Conservation (phyloP, 352 stramenopile species). For the Blastocystis sp. region DNA sequence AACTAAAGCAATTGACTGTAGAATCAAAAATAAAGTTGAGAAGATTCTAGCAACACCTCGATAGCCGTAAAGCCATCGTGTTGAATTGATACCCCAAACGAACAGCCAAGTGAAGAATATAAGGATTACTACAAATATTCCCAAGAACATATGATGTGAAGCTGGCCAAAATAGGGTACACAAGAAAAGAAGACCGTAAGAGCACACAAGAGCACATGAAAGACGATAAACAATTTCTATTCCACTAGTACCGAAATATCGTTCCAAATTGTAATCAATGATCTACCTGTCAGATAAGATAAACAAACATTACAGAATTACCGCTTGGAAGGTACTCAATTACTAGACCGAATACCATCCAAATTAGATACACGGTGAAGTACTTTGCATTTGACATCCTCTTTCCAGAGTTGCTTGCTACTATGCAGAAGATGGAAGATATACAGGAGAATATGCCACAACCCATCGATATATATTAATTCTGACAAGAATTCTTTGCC, state of each 20-base stretch:
- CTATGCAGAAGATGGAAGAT: background rate
- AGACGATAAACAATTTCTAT: conserved; percentile 52
- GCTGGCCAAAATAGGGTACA: background rate
- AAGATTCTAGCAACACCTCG: background rate
- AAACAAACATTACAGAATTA: background rate
- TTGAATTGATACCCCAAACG: conserved; percentile 4
- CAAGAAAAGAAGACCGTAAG: background rate
- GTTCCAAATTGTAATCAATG: background rate
- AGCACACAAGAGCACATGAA: background rate
- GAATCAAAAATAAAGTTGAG: conserved; percentile 6
- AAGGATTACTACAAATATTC: background rate
- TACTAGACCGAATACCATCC: background rate
- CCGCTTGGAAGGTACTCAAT: background rate
- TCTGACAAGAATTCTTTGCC: background rate
- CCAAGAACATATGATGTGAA: conserved; percentile 34
- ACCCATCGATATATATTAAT: background rate
- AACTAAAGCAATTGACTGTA: background rate
- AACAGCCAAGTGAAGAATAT: conserved; percentile 19
- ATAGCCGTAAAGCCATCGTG: background rate
- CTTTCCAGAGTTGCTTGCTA: background rate
- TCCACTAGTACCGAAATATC: background rate
- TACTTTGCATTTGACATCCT: conserved; percentile 27
- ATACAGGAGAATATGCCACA: background rate
- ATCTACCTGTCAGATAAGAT: conserved; percentile 19
- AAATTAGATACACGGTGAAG: background rate